Base-by-base conservation (phyloP, 2,329 filamentous ascomycete genomes). In the Paecilomyces sp. region DNA sequence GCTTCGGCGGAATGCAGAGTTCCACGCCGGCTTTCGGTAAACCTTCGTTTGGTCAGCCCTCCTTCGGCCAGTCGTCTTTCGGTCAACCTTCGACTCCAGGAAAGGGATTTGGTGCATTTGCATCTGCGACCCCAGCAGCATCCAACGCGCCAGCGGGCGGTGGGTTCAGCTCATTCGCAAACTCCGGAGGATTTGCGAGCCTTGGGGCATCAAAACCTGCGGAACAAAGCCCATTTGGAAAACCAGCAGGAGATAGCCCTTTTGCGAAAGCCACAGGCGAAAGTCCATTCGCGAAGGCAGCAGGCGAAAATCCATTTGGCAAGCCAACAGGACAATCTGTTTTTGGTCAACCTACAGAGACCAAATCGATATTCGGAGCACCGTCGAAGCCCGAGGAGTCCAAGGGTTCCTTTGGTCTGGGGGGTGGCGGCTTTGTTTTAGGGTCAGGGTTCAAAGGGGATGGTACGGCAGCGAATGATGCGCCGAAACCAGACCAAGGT, bases 401-500 rank as follows among this genome's bases (percentile, higher is more conserved):
- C 24, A 71, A 70, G 57, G 67, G 66, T 31, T 57, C 66, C 0
- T 74, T 76, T 57, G 72, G 70, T 4, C 51, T 67, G 28, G 63
- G 66, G 7, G 56, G 65, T 13, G 60, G 66, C 60, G 67, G 68
- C n/a, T 81, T 81, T 63, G 70, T 68, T 7, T 64, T 80, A 24
- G 75, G 74, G 1, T 77, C 79, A 25, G 73, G 73, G 11, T 80
- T 81, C 62, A 79, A 79, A 64, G 68, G 68, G 3, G 78, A 80
- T 60, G 72, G 69, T 8, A 72, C 71, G 13, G 72, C 75, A 58
- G 70, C 65, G 28, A 73, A 73, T 60, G 77, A 79, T 66, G 66
- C 64, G 3, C 68, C 72, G n/a, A 77, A 76, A 54, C 67, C 75
- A 22, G 70, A 74, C 41, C 60, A 63, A 34, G 30, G 55, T 24